Evolutionary conservation across 768 basidiomycete genomes (phyloP), one percentile per base, ranked within the genome.

Genomic region (Russula brevipes): DNA sequence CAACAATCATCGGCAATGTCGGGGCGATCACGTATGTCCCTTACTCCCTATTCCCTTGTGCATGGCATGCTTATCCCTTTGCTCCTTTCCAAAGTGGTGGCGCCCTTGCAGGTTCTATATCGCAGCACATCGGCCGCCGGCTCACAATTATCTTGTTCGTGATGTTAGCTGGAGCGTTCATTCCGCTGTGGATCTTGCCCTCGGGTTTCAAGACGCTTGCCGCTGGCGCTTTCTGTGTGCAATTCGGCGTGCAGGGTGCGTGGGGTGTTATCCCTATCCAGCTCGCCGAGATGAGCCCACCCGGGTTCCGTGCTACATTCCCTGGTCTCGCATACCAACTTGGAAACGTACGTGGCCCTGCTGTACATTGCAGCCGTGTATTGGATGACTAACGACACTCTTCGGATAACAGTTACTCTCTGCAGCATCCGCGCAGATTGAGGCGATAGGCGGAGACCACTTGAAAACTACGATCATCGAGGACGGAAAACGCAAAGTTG

Each of bases 261-360:
- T 69, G 67, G 68, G 68, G 68, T 7, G 68, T 69, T 5, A 72
- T 75, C 17, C 79, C 81, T 31, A 74, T 81, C 57, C 77, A 76
- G 70, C 74, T 82, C 24, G 69, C 72, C 49, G 81, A 83, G 69
- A 71, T 80, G 54, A 76, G 77, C 0, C 82, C 82, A 2, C 75
- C 78, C 10, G 80, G 78, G 2, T 82, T 80, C 76, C 73, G 82
- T 51, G 77, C 79, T 8, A 75, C 77, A 2, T 81, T 79, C 69
- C 76, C 76, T 6, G 80, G 80, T 46, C 69, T 79, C 1, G 72
- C 77, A 6, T 81, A 79, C 65, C 80, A 80, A 59, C 63, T 79
- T 16, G 78, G 80, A 31, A 78, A 76, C 70, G 69, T 72, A 36
- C 51, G 69, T 50, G 3, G 16, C 10, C 11, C 39, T 57, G 0